Conservation (phyloP, 257 asterid genomes). For the Capsicum chinense region DNA sequence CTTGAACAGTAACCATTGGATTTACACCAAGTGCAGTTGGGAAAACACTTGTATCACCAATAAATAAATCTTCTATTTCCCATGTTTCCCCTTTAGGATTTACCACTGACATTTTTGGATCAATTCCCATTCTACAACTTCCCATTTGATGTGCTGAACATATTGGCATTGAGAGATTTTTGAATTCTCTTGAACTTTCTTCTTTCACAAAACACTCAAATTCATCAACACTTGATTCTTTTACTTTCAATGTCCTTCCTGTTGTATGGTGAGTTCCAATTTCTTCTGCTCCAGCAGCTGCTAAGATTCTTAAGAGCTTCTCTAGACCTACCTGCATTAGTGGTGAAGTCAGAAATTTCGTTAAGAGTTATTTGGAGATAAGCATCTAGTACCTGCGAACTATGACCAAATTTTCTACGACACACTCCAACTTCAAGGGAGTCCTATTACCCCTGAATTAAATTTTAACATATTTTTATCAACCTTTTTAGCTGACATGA, state of each 20-base stretch:
- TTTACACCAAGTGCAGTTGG: conserved; percentile 93
- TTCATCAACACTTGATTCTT: conserved; percentile 46
- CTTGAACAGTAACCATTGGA: conserved; percentile 91
- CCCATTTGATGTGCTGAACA: no score
- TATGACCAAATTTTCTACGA: no score
- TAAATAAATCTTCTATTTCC: conserved; percentile 72
- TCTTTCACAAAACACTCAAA: conserved; percentile 62
- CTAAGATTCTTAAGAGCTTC: conserved; percentile 62
- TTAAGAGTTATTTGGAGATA: not conserved
- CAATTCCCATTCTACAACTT: conserved; percentile 82
- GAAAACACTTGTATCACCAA: conserved; percentile 86
- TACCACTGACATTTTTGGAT: conserved; percentile 58
- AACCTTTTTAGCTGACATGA: no score
- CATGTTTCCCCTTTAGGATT: conserved; percentile 69
- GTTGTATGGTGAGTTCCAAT: conserved; percentile 70
- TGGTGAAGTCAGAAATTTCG: not conserved
- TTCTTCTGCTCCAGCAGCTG: conserved; percentile 84
- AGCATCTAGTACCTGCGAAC: no score
- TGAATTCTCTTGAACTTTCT: conserved; percentile 62
- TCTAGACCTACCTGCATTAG: conserved; percentile 51
- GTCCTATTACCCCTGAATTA: no score
- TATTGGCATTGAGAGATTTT: conserved; percentile 49
- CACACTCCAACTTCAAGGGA: no score
- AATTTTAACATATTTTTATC: no score
- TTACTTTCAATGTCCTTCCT: conserved; percentile 64